Evolutionary conservation across 768 basidiomycete species (phyloP).

Genomic region (Collybia nuda): DNA sequence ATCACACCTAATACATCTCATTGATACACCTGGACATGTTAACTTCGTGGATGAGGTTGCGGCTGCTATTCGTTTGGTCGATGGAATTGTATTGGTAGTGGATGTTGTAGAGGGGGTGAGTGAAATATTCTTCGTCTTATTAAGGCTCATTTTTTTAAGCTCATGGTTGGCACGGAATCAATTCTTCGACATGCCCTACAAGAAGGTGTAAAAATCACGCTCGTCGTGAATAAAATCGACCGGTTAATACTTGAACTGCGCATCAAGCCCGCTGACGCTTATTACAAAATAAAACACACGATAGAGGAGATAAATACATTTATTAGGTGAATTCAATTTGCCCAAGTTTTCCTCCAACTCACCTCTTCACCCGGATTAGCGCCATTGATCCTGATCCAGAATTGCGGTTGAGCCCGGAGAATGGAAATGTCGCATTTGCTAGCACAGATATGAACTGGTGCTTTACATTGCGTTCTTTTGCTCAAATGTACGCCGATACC

Average conservation of each 20-base stretch:
- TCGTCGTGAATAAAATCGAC: constrained; percentile 98
- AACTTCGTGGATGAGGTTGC: constrained; percentile 99
- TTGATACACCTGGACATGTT: constrained; percentile 98
- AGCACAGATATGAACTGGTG: constrained; percentile 98
- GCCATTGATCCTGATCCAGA: constrained; percentile 88
- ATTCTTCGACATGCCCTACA: constrained; percentile 87
- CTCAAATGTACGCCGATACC: constrained; percentile 93
- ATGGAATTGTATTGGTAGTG: constrained; percentile 91
- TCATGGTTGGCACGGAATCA: constrained; percentile 91
- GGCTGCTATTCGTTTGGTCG: constrained; percentile 78
- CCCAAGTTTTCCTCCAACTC: background rate
- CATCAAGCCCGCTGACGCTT: constrained; percentile 93
- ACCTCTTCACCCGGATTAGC: constrained; percentile 30
- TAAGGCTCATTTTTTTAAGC: constrained; percentile 36
- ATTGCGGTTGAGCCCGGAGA: constrained; percentile 88
- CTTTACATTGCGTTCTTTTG: constrained; percentile 92
- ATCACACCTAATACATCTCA: constrained; percentile 88
- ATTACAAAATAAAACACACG: constrained; percentile 98
- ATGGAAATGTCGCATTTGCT: constrained; percentile 96
- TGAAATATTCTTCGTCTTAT: constrained; percentile 4
- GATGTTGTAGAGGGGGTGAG: constrained; percentile 98
- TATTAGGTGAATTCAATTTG: constrained; percentile 64
- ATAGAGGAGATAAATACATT: constrained; percentile 98
- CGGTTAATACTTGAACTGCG: constrained; percentile 94
- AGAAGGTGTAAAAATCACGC: constrained; percentile 85